Base-by-base conservation (phyloP, 1,284 basidiomycete genomes). In the Anthracocystis walkeri region DNA sequence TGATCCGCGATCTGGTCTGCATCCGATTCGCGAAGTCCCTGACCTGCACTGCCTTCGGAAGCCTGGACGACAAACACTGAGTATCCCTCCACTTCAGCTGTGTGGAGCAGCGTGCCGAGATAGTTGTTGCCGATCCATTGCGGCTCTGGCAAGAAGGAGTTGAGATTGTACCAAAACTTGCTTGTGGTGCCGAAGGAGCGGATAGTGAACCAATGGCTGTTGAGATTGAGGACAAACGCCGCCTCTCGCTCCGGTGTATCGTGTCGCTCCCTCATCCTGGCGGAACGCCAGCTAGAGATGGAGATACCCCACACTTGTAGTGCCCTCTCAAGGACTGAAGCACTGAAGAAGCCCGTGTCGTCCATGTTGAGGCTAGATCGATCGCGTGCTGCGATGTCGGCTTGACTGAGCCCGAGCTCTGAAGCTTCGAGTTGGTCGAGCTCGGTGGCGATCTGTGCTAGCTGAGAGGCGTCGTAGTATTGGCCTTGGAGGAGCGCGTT, bases 111-210 rank as follows among this genome's bases (percentile, higher is more conserved):
- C 8, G 82, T 80, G 41, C 77, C 77, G 8, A 84, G 75, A 42
- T 84, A 84, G 21, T 67, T 70, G 38, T 65, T 67, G 27, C 83
- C 80, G 29, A 84, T 73, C 81, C 81, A 84, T 21, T 61, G 56
- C 1, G 83, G 83, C 40, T 76, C 54, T 1, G 64, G 40, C 3
- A 82, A 60, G 48, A 82, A 84, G 8, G 78, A 81, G 67, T 84
- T 84, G 59, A 84, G 77, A 45, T 84, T 84, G 75, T 78, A 84
- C 80, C 79, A 82, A 25, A 75, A 78, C 51, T 73, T 65, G 61
- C 63, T 58, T 3, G 44, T 52, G 0, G 63, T 57, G 25, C 81
- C 80, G 33, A 84, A 84, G 2, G 81, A 70, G 25, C 83, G 75
- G 33, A 84, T 64, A 23, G 80, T 75, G 65, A 84, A 75, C 83